Percentiles rank a stretch among this genome's conserved stretches.
These are phyloP conservation scores for Thuidium tamariscinum DNA, from an alignment of 225 moss, liverwort and hornwort genomes.

Conservation along the genomic window DNA sequence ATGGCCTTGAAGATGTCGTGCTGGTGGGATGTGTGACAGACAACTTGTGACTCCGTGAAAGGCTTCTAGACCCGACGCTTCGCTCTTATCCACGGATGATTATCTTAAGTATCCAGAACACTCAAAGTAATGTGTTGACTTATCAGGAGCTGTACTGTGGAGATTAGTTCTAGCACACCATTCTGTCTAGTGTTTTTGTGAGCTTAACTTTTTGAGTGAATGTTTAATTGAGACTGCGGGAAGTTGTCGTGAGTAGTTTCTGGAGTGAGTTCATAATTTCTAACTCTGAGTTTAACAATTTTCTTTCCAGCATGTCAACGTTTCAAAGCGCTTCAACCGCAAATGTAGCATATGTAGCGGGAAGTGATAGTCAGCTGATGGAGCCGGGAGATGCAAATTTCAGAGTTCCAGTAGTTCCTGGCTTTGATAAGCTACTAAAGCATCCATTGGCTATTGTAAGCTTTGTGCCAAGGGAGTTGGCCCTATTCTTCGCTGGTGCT, in stretches of 20 bases:
- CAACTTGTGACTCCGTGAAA: not conserved
- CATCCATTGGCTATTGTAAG: constrained; percentile 66
- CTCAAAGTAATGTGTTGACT: not conserved
- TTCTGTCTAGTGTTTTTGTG: not conserved
- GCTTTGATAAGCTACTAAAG: constrained; percentile 45
- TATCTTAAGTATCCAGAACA: not conserved
- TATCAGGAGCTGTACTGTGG: not conserved
- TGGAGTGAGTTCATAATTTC: not conserved
- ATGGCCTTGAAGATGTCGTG: not conserved
- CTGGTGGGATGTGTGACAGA: not conserved
- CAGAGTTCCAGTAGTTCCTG: constrained; percentile 14
- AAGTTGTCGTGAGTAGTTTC: not conserved
- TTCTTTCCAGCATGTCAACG: constrained; percentile 8
- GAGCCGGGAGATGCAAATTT: constrained; percentile 4
- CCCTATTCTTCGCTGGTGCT: constrained; percentile 74
- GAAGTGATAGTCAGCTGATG: constrained; percentile 6
- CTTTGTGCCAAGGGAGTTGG: constrained; percentile 59
- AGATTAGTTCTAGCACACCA: not conserved
- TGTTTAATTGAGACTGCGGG: not conserved
- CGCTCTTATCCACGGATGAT: not conserved
- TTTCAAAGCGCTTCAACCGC: constrained; percentile 7
- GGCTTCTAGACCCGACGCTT: not conserved
- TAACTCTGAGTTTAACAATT: not conserved
- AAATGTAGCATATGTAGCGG: not conserved
- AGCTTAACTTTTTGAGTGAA: not conserved